phyloP scores from a whole-genome alignment of 257 asterid species.

The Petrea volubilis region DNA sequence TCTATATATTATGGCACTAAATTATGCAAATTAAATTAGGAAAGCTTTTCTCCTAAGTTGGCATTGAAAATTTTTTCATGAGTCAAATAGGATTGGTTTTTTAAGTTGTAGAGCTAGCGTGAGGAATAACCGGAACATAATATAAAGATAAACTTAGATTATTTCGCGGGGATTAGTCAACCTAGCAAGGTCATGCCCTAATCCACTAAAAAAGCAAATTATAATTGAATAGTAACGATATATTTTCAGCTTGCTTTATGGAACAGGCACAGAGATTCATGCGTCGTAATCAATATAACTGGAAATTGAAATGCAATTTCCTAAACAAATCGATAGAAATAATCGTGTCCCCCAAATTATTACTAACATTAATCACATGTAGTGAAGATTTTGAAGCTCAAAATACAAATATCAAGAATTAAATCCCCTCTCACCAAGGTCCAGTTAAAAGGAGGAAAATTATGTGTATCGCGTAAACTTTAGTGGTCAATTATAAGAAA shows the following conservation, averaged over 20 bases:
- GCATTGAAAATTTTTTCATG: background rate
- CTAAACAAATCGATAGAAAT: background rate
- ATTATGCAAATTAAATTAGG: slow-evolving; percentile 8
- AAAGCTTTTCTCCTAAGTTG: background rate
- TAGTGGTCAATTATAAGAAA: too few relatives aligned
- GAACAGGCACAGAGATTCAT: background rate
- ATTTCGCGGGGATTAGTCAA: slow-evolving; percentile 41
- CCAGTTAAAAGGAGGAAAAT: too few relatives aligned
- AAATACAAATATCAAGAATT: too few relatives aligned
- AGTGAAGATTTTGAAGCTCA: too few relatives aligned
- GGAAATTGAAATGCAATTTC: background rate
- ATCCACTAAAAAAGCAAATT: slow-evolving; percentile 42
- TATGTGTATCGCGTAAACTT: too few relatives aligned
- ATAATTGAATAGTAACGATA: background rate
- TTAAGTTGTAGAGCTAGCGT: background rate
- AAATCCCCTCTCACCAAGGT: too few relatives aligned
- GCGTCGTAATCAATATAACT: background rate
- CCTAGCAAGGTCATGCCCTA: slow-evolving; percentile 47
- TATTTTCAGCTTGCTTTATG: background rate
- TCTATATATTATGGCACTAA: background rate
- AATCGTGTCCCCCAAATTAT: background rate
- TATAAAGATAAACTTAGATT: background rate
- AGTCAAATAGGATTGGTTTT: slow-evolving; percentile 1
- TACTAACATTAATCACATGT: too few relatives aligned
- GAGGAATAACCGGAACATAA: background rate